phyloP scores from a whole-genome alignment of 805 yeast species.

The Candida vartiovaarae region DNA sequence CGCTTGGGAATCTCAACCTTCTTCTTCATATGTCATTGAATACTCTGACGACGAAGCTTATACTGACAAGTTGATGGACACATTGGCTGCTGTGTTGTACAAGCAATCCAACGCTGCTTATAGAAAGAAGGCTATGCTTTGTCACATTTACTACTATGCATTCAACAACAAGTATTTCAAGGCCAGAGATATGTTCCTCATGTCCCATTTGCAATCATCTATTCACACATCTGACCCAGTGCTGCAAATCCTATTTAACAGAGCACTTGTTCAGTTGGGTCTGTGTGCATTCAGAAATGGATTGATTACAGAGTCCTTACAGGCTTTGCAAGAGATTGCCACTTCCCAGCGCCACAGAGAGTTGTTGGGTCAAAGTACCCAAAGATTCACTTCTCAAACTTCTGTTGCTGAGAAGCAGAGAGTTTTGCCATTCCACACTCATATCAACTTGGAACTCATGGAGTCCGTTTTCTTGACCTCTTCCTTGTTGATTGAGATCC shows the following conservation, averaged over 20 bases:
- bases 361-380: slow-evolving; percentile 83
- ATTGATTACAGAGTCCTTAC: slow-evolving; percentile 77
- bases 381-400: slow-evolving; percentile 53
- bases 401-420: slow-evolving; percentile 65
- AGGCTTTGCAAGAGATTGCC: slow-evolving; percentile 80
- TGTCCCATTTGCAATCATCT: slow-evolving; percentile 77
- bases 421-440: slow-evolving; percentile 96
- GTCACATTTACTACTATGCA: slow-evolving; percentile 86
- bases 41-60: slow-evolving; percentile 29
- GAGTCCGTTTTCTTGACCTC: slow-evolving; percentile 92
- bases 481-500: slow-evolving; percentile 85
- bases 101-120: slow-evolving; percentile 60
- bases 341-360: slow-evolving; percentile 84
- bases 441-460: slow-evolving; percentile 88
- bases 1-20: slow-evolving; percentile 51
- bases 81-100: slow-evolving; percentile 58
- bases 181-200: slow-evolving; percentile 83
- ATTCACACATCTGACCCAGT: slow-evolving; percentile 81
- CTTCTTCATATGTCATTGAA: slow-evolving; percentile 20
- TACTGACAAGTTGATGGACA: slow-evolving; percentile 53
- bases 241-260: slow-evolving; percentile 87
- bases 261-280: slow-evolving; percentile 94
- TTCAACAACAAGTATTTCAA: slow-evolving; percentile 74
- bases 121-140: slow-evolving; percentile 77
- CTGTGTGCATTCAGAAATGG: slow-evolving; percentile 92